A percentile compares a stretch with the other conserved stretches of the same genome.
Conservation (phyloP, 192 early-diverging fungal genomes). For the Oehlia diaphana region DNA sequence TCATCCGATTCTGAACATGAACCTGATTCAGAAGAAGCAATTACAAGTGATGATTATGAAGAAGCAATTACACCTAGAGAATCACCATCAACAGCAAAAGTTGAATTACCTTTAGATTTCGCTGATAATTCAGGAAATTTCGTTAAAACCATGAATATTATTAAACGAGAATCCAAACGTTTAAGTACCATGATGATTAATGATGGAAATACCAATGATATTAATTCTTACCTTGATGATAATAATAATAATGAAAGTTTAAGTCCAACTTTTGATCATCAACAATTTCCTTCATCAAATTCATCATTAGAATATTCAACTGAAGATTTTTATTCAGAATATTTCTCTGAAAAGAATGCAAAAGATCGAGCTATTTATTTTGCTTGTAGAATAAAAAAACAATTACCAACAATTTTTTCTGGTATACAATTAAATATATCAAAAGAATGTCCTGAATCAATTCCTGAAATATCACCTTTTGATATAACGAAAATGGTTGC, state of each 20-base stretch:
- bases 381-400: constrained; percentile 11
- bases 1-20: background rate
- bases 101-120: background rate
- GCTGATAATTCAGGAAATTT: constrained; percentile 6
- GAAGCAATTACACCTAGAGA: background rate
- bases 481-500: background rate
- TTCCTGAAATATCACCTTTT: background rate
- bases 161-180: background rate
- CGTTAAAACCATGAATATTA: background rate
- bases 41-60: background rate
- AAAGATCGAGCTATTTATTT: constrained; percentile 13
- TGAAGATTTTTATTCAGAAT: background rate
- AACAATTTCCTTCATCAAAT: background rate
- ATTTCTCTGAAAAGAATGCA: background rate
- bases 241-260: background rate
- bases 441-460: background rate
- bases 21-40: background rate
- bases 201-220: background rate
- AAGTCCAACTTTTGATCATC: background rate
- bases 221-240: background rate
- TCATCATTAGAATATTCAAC: background rate
- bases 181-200: background rate
- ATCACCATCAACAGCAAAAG: background rate
- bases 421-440: background rate
- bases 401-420: background rate